phyloP scores from a whole-genome alignment of 805 yeast genomes.

The Tetrapisispora iriomotensis region DNA sequence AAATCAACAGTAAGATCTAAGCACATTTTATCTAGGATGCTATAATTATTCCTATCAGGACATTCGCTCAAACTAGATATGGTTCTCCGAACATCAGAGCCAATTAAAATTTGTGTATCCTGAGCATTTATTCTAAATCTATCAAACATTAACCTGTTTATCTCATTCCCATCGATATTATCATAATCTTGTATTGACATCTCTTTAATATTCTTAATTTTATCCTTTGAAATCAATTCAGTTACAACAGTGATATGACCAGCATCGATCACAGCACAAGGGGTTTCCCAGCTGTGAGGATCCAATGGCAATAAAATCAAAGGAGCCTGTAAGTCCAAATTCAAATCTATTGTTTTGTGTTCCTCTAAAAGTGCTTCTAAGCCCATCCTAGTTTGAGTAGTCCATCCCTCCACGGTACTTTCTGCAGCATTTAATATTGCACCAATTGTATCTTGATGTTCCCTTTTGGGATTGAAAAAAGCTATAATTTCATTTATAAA shows the following conservation, averaged over 20 bases:
- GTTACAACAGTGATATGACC: constrained; percentile 85
- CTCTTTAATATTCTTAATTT: constrained; percentile 57
- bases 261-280: constrained; percentile 88
- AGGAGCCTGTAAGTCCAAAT: constrained; percentile 90
- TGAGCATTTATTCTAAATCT: constrained; percentile 65
- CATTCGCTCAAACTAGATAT: constrained; percentile 55
- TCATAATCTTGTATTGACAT: constrained; percentile 66
- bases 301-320: constrained; percentile 77
- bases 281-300: constrained; percentile 68
- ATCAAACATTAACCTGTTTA: constrained; percentile 82
- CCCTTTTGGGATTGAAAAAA: constrained; percentile 82
- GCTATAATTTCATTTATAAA: constrained; percentile 64
- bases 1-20: constrained; percentile 67
- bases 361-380: constrained; percentile 89
- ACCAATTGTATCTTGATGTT: constrained; percentile 78
- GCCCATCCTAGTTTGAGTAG: constrained; percentile 84
- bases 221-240: constrained; percentile 64
- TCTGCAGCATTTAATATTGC: constrained; percentile 92
- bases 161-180: constrained; percentile 32
- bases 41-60: constrained; percentile 33
- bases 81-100: constrained; percentile 69
- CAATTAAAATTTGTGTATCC: constrained; percentile 83
- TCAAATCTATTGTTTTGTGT: constrained; percentile 80
- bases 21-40: constrained; percentile 66
- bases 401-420: constrained; percentile 82